Percentiles rank a stretch among this genome's conserved stretches.
These are phyloP conservation scores for Malus hybrid DNA, from an alignment of 331 rosid genomes.

Conservation along the genomic window DNA sequence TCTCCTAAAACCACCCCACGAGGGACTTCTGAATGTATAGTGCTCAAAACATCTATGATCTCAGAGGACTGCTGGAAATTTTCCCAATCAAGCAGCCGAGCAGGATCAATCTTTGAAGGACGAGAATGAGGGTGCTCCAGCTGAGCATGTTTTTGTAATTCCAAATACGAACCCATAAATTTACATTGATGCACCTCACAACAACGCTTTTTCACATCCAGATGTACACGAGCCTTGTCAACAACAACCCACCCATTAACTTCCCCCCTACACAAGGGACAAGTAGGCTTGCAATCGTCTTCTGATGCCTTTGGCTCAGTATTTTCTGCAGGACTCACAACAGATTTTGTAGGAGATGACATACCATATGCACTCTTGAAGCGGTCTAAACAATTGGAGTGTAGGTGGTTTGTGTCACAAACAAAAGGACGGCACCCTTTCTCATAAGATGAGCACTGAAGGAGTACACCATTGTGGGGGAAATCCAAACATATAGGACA, in stretches of 20 bases:
- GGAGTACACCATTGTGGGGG: constrained; percentile 87
- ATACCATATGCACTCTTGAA: constrained; percentile 59
- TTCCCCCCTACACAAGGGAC: constrained; percentile 91
- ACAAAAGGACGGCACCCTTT: constrained; percentile 86
- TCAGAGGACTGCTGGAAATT: constrained; percentile 95
- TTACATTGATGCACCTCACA: constrained; percentile 69
- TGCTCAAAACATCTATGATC: constrained; percentile 90
- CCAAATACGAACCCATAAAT: constrained; percentile 69
- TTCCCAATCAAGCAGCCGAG: constrained; percentile 93
- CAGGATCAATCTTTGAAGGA: constrained; percentile 90
- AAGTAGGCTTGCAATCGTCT: constrained; percentile 43
- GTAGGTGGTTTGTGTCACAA: constrained; percentile 83
- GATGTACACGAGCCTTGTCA: constrained; percentile 56
- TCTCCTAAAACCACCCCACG: constrained; percentile 90
- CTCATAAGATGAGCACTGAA: constrained; percentile 72
- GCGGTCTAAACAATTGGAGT: constrained; percentile 90
- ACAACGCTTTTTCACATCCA: constrained; percentile 73
- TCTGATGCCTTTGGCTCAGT: constrained; percentile 38
- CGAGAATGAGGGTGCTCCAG: constrained; percentile 81
- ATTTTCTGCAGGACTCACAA: constrained; percentile 22
- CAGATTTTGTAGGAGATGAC: constrained; percentile 36
- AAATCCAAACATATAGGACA: constrained; percentile 95
- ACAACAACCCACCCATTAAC: constrained; percentile 81
- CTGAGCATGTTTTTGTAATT: constrained; percentile 71
- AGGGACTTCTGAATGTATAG: constrained; percentile 89